Conservation (phyloP, 2,329 filamentous ascomycete genomes). For the Arachnomyces sp. region DNA sequence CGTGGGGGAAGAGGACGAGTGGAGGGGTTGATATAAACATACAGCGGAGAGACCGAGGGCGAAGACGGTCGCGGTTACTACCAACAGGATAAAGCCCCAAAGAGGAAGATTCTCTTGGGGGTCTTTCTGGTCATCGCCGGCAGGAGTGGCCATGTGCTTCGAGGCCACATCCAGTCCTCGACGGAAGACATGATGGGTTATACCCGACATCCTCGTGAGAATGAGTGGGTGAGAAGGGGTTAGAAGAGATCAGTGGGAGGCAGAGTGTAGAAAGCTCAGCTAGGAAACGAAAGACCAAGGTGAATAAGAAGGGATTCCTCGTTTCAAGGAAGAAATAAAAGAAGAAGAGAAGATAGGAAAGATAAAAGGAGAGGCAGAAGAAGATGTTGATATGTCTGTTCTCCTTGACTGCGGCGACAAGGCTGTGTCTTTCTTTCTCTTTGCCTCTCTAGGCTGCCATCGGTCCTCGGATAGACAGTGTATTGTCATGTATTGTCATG, state of each 20-base stretch:
- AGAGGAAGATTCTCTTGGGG: constrained; percentile 18
- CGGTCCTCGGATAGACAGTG: too few relatives aligned
- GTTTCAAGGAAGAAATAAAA: neutral
- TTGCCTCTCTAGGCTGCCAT: too few relatives aligned
- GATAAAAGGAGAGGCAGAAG: neutral
- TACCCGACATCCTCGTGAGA: constrained; percentile 20
- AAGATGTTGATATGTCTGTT: neutral
- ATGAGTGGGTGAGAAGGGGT: neutral
- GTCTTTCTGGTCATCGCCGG: constrained; percentile 12
- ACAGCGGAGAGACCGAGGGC: constrained; percentile 20
- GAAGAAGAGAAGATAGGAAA: neutral
- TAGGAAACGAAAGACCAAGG: neutral
- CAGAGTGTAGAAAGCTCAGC: too few relatives aligned
- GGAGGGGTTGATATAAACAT: constrained; percentile 9
- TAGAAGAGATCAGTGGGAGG: neutral
- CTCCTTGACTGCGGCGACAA: too few relatives aligned
- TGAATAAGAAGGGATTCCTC: too few relatives aligned
- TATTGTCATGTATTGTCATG: too few relatives aligned
- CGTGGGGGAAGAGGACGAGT: neutral
- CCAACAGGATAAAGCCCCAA: constrained; percentile 21
- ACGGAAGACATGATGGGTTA: constrained; percentile 25
- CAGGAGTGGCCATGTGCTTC: constrained; percentile 15
- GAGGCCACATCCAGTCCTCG: constrained; percentile 28
- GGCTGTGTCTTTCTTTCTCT: too few relatives aligned
- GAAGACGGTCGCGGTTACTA: constrained; percentile 21